phyloP scores from a whole-genome alignment of 345 rosid genomes.

The Populus tremula region DNA sequence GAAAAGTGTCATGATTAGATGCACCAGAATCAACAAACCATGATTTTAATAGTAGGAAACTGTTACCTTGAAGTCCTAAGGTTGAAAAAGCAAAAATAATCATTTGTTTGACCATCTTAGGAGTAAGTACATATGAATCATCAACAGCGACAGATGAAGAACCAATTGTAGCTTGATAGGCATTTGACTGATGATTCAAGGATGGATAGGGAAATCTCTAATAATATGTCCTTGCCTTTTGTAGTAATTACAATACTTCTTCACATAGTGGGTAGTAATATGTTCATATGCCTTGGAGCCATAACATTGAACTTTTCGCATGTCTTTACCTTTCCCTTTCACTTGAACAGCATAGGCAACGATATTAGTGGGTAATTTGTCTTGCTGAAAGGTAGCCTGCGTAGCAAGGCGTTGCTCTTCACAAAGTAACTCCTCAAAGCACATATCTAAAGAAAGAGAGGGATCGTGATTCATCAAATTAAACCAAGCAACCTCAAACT shows the following conservation, averaged over 20 bases:
- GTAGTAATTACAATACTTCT: not conserved
- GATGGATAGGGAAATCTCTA: not conserved
- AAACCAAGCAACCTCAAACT: conserved; percentile 2
- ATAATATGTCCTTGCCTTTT: conserved; percentile 10
- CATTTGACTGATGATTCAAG: not conserved
- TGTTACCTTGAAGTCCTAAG: conserved; percentile 9
- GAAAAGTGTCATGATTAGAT: conserved; percentile 2
- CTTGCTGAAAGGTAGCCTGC: not conserved
- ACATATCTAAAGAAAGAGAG: conserved; percentile 1
- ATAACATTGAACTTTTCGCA: conserved; percentile 2
- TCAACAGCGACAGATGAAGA: not conserved
- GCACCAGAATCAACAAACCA: not conserved
- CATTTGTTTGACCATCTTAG: conserved; percentile 7
- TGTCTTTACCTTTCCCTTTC: not conserved
- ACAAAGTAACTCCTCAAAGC: not conserved
- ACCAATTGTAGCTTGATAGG: too few relatives aligned
- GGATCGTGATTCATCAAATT: conserved; percentile 10
- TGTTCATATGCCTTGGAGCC: conserved; percentile 4
- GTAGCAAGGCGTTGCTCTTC: not conserved
- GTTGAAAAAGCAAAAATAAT: not conserved
- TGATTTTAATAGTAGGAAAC: not conserved
- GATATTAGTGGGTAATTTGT: not conserved
- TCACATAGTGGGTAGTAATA: not conserved
- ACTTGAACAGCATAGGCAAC: not conserved
- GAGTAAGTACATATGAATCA: not conserved